Evolutionary conservation across 1,284 basidiomycete species (phyloP), one percentile per base, ranked within the genome.

Genomic region (Sphaerobolus stellatus): DNA sequence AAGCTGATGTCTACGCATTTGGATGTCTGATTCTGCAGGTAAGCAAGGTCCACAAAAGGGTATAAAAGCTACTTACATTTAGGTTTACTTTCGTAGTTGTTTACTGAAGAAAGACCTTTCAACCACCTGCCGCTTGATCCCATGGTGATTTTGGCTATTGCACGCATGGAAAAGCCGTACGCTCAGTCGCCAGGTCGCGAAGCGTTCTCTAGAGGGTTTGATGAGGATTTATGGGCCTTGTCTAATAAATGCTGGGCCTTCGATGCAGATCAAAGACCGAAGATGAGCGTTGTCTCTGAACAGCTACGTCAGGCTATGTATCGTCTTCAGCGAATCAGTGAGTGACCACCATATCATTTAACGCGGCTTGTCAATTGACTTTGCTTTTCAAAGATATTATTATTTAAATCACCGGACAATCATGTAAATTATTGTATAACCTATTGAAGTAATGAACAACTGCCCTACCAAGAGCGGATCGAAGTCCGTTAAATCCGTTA

Each of bases 11-110:
- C 6, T 60, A 48, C 41, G 48, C 58, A 8, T 45, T 60, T 13
- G 58, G 49, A 4, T 58, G 58, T 53, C 49, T 60, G 13, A 22
- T 58, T 6, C 47, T 60, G 9, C 57, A 60, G 53, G 58, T 60
- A 18, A 8, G 48, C 33, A n/a, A n/a, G n/a, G n/a, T n/a, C n/a
- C n/a, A n/a, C n/a, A n/a, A n/a, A n/a, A n/a, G n/a, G n/a, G n/a
- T n/a, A n/a, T n/a, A n/a, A n/a, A n/a, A n/a, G n/a, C n/a, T n/a
- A n/a, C n/a, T n/a, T n/a, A n/a, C n/a, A n/a, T n/a, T n/a, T n/a
- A n/a, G n/a, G n/a, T n/a, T n/a, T n/a, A n/a, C n/a, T 54, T 50
- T 14, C 28, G n/a, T 22, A 60, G 58, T 40, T 60, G 16, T 52
- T 52, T 16, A 58, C 53, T 5, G 50, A 48, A 13, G 54, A 58